Evolutionary conservation across 2,329 filamentous ascomycete genomes (phyloP).

Genomic region (Triangularia verruculosa): DNA sequence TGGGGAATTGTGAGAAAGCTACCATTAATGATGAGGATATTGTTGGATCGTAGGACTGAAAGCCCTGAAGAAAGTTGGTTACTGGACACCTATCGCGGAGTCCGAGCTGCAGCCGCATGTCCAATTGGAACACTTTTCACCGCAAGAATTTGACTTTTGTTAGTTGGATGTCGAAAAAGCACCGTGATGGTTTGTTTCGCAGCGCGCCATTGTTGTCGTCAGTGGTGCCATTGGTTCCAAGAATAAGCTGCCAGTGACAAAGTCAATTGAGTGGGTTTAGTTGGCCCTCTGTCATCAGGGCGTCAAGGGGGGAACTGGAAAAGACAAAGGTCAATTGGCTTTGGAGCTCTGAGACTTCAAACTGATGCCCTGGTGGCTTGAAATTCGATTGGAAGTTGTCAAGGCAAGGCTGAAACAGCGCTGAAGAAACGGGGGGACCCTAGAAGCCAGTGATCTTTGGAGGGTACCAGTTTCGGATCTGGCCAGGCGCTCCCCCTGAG

Average conservation of each 20-base stretch:
- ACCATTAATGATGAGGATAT: background rate
- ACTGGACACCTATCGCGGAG: background rate
- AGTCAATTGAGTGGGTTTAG: background rate
- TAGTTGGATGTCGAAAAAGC: background rate
- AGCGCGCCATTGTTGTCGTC: background rate
- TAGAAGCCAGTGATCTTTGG: too few species aligned
- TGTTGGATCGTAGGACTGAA: too few species aligned
- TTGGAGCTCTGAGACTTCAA: background rate
- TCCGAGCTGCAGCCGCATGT: background rate
- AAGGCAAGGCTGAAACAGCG: constrained; percentile 1
- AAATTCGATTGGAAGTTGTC: background rate
- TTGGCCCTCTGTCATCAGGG: background rate
- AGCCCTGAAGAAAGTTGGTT: background rate
- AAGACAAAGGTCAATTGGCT: background rate
- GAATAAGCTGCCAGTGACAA: background rate
- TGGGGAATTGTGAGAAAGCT: background rate
- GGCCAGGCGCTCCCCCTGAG: background rate
- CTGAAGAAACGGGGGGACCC: background rate
- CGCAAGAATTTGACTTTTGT: background rate
- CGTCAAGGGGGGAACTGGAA: background rate
- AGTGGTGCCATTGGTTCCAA: background rate
- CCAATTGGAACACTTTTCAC: background rate
- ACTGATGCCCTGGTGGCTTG: background rate
- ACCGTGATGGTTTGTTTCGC: background rate
- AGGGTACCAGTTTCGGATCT: background rate